Evolutionary conservation across 2,329 filamentous ascomycete genomes (phyloP).

Genomic region (Colletotrichum australisinense): DNA sequence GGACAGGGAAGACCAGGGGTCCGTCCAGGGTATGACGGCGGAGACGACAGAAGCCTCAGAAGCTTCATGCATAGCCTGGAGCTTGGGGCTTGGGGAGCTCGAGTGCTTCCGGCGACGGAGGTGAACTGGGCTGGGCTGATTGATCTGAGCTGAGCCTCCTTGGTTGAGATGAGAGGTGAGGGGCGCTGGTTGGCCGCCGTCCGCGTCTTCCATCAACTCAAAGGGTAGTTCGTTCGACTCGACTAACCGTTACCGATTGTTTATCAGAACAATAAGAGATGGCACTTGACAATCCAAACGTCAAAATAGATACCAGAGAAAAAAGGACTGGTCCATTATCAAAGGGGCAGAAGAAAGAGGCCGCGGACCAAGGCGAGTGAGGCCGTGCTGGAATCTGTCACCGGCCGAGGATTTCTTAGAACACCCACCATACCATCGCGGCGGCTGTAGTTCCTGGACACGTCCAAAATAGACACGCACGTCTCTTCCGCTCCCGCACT

Average conservation of each 20-base stretch:
- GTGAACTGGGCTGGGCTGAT: not conserved
- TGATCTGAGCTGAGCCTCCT: not conserved
- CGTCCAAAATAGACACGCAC: slow-evolving; percentile 1
- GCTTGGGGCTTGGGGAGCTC: slow-evolving; percentile 1
- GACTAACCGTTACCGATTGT: not conserved
- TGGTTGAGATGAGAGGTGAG: not conserved
- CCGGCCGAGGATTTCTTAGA: not conserved
- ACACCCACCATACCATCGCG: not conserved
- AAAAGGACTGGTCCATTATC: not conserved
- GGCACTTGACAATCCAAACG: not conserved
- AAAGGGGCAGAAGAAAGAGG: not conserved
- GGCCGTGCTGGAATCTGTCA: slow-evolving; percentile 22
- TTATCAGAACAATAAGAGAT: not conserved
- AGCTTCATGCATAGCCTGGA: slow-evolving; percentile 28
- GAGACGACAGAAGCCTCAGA: slow-evolving; percentile 35
- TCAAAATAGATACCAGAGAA: not conserved
- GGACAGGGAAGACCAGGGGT: slow-evolving; percentile 3
- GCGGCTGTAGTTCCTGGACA: not conserved
- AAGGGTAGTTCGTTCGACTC: not conserved
- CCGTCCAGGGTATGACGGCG: slow-evolving; percentile 15
- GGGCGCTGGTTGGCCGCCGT: not conserved
- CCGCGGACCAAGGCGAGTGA: not conserved
- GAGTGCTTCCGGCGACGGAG: not conserved
- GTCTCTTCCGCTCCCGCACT: not conserved
- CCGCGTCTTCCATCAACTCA: not conserved